A percentile compares a stretch with the other conserved stretches of the same genome.
Evolutionary conservation across 23 red algal species (phyloP).

Genomic region (Pyropia yezoensis): DNA sequence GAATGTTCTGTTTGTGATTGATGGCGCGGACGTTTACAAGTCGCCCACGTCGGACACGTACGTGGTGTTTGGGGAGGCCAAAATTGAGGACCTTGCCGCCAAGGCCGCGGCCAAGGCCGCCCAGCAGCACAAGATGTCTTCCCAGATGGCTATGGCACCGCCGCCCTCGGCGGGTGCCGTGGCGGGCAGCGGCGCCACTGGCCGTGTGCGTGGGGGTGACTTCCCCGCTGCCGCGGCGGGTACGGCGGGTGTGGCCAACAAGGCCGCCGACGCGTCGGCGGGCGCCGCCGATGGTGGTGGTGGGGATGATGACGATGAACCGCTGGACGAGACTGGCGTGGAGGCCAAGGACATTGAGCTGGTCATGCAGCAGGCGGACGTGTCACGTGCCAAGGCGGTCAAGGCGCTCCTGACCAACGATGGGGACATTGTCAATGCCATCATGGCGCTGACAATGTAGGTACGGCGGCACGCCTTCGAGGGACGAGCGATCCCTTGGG

Average conservation of each 20-base stretch:
- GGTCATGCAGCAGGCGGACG: constrained; percentile 92
- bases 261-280: constrained; percentile 9
- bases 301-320: constrained; percentile 53
- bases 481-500: too few relatives aligned
- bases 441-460: constrained; percentile 84
- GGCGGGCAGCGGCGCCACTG: neutral
- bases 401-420: constrained; percentile 91
- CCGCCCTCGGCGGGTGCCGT: neutral
- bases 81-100: constrained; percentile 84
- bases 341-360: constrained; percentile 95
- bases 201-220: too few relatives aligned
- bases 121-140: constrained; percentile 71
- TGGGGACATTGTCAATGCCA: constrained; percentile 96
- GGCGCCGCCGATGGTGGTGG: constrained; percentile 21
- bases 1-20: constrained; percentile 87
- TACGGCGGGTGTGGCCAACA: constrained; percentile 4
- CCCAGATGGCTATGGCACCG: constrained; percentile 18
- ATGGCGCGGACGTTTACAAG: constrained; percentile 93
- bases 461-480: too few relatives aligned
- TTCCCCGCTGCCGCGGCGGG: neutral
- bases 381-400: constrained; percentile 87
- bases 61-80: constrained; percentile 98
- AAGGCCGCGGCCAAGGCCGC: constrained; percentile 64
- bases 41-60: constrained; percentile 92
- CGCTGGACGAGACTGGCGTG: constrained; percentile 72